A percentile compares a stretch with the other conserved stretches of the same genome.
Conservation (phyloP, 2,329 filamentous ascomycete genomes). For the Neonectria hederae region DNA sequence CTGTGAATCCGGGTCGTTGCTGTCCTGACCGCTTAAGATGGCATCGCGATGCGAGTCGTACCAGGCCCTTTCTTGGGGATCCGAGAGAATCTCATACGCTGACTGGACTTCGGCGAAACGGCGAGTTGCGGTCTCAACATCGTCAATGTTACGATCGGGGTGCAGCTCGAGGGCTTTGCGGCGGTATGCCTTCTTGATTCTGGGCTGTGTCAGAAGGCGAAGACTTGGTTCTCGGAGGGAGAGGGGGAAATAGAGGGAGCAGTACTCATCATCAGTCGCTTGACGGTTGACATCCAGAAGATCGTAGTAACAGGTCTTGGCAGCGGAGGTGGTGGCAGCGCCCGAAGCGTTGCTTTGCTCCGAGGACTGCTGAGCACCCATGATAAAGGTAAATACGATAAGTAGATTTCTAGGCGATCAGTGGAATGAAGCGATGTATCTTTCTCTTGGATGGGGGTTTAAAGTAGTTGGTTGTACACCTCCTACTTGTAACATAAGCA, state of each 20-base stretch:
- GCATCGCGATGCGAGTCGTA: conserved; percentile 94
- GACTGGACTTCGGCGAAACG: conserved; percentile 92
- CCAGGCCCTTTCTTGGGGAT: conserved; percentile 95
- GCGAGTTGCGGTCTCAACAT: conserved; percentile 83
- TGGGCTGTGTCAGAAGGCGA: conserved; percentile 47
- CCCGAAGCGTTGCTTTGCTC: conserved; percentile 48
- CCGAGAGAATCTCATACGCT: conserved; percentile 95
- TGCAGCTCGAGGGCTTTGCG: conserved; percentile 92
- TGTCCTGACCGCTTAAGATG: conserved; percentile 75
- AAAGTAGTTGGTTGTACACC: not conserved
- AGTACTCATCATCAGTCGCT: conserved; percentile 84
- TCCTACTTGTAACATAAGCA: not conserved
- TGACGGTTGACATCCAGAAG: conserved; percentile 77
- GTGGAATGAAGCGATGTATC: not conserved
- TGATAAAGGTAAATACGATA: conserved; percentile 33
- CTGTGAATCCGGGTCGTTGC: conserved; percentile 54
- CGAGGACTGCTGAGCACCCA: conserved; percentile 68
- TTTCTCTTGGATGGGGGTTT: not conserved
- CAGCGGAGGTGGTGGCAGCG: conserved; percentile 47
- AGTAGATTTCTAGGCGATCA: not conserved
- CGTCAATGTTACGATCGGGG: conserved; percentile 90
- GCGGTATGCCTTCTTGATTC: conserved; percentile 93
- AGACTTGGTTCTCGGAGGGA: not conserved
- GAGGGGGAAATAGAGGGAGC: not conserved
- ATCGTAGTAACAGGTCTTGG: conserved; percentile 86